Percentiles rank a stretch among this genome's conserved stretches.
Evolutionary conservation across 169 alveolate genomes (phyloP).

Genomic region (Plasmodium vivax): DNA sequence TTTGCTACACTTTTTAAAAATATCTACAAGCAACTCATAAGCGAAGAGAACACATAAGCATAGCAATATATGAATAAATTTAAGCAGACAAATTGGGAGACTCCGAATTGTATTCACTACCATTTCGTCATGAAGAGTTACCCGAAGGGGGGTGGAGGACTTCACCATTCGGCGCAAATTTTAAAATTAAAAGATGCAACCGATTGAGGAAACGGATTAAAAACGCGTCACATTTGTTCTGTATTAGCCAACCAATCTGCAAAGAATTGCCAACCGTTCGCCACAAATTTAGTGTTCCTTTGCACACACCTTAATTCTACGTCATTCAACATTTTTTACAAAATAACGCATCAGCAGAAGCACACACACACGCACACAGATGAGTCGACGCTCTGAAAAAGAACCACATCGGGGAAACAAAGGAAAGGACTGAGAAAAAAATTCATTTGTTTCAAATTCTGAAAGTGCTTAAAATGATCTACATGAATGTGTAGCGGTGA

Average conservation of each 20-base stretch:
- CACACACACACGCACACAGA: neutral
- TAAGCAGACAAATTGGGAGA: neutral
- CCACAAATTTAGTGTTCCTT: neutral
- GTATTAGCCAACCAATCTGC: neutral
- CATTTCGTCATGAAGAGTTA: neutral
- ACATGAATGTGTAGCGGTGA: neutral
- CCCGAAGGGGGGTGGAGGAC: neutral
- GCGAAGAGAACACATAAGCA: neutral
- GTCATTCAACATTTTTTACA: neutral
- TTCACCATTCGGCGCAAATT: neutral
- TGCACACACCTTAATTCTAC: neutral
- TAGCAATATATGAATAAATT: neutral
- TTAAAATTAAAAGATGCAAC: neutral
- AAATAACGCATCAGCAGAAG: neutral
- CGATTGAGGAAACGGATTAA: neutral
- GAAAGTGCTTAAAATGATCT: neutral
- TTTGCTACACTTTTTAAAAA: neutral
- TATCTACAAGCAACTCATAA: neutral
- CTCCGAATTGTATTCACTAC: neutral
- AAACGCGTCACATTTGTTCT: neutral
- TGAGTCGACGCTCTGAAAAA: neutral
- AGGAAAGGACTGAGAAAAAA: neutral
- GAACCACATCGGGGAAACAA: neutral
- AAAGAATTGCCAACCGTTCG: neutral
- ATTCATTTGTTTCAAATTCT: neutral